Conservation (phyloP, 2,329 filamentous ascomycete species). For the Chrysosporium keratinophilum region DNA sequence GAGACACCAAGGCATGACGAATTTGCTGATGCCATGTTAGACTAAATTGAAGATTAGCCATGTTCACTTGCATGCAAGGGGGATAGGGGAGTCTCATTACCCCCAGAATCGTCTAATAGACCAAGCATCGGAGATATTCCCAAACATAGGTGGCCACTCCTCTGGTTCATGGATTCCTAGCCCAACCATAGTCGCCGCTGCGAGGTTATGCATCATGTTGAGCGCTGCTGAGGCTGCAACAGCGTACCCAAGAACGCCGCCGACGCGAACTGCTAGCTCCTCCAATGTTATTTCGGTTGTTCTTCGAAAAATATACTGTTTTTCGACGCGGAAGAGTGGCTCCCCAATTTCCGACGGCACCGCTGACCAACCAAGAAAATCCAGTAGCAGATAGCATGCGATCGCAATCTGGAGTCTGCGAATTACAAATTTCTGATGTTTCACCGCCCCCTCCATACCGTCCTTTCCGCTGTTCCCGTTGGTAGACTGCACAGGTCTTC, state of each 20-base stretch:
- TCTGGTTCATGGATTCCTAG: background rate
- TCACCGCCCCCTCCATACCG: background rate
- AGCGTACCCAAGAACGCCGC: slow-evolving; percentile 8
- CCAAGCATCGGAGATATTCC: slow-evolving; percentile 8
- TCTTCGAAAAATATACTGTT: slow-evolving; percentile 8
- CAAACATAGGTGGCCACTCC: slow-evolving; percentile 13
- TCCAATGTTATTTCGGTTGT: background rate
- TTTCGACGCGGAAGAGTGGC: background rate
- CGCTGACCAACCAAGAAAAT: background rate
- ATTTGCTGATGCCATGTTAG: slow-evolving; percentile 8
- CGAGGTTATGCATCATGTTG: background rate
- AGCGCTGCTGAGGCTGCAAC: background rate
- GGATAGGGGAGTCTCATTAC: background rate
- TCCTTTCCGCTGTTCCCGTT: background rate
- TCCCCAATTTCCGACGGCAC: background rate
- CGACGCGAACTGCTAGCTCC: background rate
- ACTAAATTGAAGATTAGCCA: background rate
- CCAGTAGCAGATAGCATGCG: slow-evolving; percentile 1
- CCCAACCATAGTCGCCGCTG: slow-evolving; percentile 6
- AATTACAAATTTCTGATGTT: background rate
- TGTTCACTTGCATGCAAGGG: background rate
- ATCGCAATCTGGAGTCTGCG: background rate
- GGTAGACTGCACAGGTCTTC: background rate
- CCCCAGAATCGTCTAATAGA: slow-evolving; percentile 14
- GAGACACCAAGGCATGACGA: background rate